A percentile compares a stretch with the other conserved stretches of the same genome.
Evolutionary conservation across 345 rosid species (phyloP).

Genomic region (Camelina hispida): DNA sequence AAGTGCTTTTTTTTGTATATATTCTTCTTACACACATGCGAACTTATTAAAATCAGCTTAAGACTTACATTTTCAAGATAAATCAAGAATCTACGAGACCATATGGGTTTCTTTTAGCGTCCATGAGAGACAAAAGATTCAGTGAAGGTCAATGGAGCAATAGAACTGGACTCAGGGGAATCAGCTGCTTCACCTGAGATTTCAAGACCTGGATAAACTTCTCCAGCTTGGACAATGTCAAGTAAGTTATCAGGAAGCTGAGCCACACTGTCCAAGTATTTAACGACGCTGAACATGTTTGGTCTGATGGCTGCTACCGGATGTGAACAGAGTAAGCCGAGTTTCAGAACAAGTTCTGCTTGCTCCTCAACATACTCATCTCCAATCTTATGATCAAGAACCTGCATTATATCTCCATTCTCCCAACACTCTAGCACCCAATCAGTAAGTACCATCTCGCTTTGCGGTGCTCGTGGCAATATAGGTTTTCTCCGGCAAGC

Average conservation of each 20-base stretch:
- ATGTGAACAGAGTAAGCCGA: conserved; percentile 35
- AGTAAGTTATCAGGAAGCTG: conserved; percentile 36
- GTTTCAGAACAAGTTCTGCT: conserved; percentile 26
- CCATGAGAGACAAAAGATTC: conserved; percentile 34
- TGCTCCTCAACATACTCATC: conserved; percentile 15
- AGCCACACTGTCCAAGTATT: conserved; percentile 17
- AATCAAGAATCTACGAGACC: conserved; percentile 2
- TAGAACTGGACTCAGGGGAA: conserved; percentile 1
- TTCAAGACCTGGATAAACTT: background rate
- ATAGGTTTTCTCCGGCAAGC: conserved; percentile 47
- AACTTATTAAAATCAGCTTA: background rate
- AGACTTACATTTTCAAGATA: background rate
- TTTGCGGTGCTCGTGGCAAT: background rate
- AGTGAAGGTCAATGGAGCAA: conserved; percentile 26
- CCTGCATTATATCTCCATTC: conserved; percentile 23
- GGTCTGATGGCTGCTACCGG: conserved; percentile 45
- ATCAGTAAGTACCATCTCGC: conserved; percentile 27
- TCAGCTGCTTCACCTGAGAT: background rate
- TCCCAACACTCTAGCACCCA: conserved; percentile 39
- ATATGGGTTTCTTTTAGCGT: background rate
- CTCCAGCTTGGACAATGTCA: conserved; percentile 17
- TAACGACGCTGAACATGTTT: conserved; percentile 22
- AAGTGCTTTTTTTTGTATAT: background rate
- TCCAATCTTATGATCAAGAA: conserved; percentile 25
- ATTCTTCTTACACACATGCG: background rate